phyloP scores from a whole-genome alignment of 2,329 filamentous ascomycete species.

The Aspergillus sp. region DNA sequence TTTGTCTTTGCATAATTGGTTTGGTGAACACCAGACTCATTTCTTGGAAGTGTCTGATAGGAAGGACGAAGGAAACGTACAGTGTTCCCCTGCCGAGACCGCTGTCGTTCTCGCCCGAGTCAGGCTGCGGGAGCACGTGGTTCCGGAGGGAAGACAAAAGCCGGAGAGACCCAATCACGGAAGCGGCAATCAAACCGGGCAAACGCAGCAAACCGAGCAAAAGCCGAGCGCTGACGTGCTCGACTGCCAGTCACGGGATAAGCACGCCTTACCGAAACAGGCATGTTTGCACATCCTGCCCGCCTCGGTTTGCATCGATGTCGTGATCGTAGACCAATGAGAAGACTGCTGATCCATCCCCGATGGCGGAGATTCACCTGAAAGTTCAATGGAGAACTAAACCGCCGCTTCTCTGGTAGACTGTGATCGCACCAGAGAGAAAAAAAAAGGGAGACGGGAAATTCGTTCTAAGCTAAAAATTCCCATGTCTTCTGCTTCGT shows the following conservation, averaged over 20 bases:
- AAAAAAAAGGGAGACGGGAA: constrained; percentile 12
- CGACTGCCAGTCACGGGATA: constrained; percentile 28
- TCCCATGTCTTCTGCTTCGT: constrained; percentile 1
- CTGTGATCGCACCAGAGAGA: not conserved
- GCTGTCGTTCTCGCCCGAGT: too few relatives aligned
- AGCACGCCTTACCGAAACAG: constrained; percentile 25
- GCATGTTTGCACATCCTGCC: constrained; percentile 30
- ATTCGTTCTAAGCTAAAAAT: constrained; percentile 8
- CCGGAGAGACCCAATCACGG: not conserved
- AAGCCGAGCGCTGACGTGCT: constrained; percentile 32
- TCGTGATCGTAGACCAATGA: constrained; percentile 47
- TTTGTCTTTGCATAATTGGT: constrained; percentile 6
- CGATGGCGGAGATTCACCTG: constrained; percentile 34
- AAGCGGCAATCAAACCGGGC: not conserved
- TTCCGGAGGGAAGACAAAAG: too few relatives aligned
- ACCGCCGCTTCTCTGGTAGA: not conserved
- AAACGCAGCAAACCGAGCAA: constrained; percentile 14
- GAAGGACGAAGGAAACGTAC: too few relatives aligned
- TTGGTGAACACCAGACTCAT: not conserved
- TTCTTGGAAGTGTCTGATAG: too few relatives aligned
- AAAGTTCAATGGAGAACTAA: constrained; percentile 17
- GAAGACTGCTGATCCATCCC: constrained; percentile 34
- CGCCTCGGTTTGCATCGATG: constrained; percentile 40
- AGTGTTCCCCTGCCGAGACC: too few relatives aligned
- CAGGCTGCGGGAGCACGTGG: too few relatives aligned